Evolutionary conservation across 2,329 filamentous ascomycete species (phyloP), one percentile per base, ranked within the genome.

Genomic region (Pyrenochaeta sp.): DNA sequence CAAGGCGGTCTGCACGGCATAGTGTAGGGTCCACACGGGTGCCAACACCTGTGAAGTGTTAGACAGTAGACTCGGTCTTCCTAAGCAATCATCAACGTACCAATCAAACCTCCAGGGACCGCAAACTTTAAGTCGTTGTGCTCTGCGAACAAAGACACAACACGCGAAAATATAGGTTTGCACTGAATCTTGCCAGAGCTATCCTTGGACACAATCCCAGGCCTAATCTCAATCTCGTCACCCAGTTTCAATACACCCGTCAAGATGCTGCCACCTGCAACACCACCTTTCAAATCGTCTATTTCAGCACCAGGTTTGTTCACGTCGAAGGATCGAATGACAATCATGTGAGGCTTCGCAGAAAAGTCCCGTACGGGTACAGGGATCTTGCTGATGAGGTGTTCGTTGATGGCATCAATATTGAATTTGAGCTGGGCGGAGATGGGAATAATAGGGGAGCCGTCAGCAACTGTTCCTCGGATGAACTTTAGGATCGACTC

Each of bases 221-320:
- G 95, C 66, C 95, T 87, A 74, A 99, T 99, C 79, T 99, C 95
- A 66, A 99, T 96, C 82, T 99, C 95, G 72, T 99, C 95, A 61
- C 92, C 92, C 60, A 98, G 84, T 85, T 98, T 98, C 71, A 99
- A 82, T 52, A 99, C 92, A 85, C 95, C 95, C 75, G 94, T 96
- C 66, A 99, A 82, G 74, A 99, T 98, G 79, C 88, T 92, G 65
- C 95, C 95, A 87, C 95, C 95, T 67, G 95, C 95, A 76, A 99
- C 95, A 86, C 95, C 95, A 75, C 95, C 95, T 86, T 98, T 97
- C 60, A 99, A 85, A 69, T 99, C 95, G 56, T 98, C 94, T 63
- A 99, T 98, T 80, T 97, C 95, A 36, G 95, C 93, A 85, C 95
- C 95, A 36, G 95, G 95, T 86, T 99, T 99, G 87, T 99, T 99